These are phyloP conservation scores for Grosmannia penicillata DNA, from an alignment of 2,329 filamentous ascomycete species.

Conservation along the genomic window DNA sequence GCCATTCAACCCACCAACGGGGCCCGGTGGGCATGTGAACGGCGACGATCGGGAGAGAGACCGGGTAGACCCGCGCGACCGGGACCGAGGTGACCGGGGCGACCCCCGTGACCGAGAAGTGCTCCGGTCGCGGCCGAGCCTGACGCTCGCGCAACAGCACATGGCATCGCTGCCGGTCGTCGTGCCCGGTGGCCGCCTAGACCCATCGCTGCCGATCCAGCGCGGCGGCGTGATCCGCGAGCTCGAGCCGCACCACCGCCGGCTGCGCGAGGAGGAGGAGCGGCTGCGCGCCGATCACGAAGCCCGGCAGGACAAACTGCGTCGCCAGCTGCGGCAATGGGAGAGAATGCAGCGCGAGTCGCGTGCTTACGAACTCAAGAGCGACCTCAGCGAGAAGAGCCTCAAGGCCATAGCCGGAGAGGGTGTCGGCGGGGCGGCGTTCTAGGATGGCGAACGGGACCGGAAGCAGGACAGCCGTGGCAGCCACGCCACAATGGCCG, in stretches of 20 bases:
- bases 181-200: conserved; percentile 36
- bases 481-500: too few species aligned
- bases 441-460: conserved; percentile 18
- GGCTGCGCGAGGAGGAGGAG: conserved; percentile 43
- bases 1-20: conserved; percentile 43
- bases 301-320: conserved; percentile 36
- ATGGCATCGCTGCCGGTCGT: conserved; percentile 36
- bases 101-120: too few species aligned
- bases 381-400: conserved; percentile 40
- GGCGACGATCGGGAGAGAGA: too few species aligned
- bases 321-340: conserved; percentile 37
- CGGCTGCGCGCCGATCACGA: conserved; percentile 37
- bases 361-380: conserved; percentile 37
- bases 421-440: conserved; percentile 38
- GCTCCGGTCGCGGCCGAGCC: not conserved
- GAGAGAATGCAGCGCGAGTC: conserved; percentile 39
- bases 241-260: conserved; percentile 36
- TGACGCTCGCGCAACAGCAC: conserved; percentile 36
- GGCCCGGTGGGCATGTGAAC: conserved; percentile 24
- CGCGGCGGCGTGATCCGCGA: conserved; percentile 35
- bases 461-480: not conserved
- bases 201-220: conserved; percentile 31
- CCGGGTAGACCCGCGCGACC: too few species aligned
- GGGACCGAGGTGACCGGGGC: too few species aligned
- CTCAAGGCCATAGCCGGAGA: conserved; percentile 43